phyloP scores from a whole-genome alignment of 345 rosid species.

The Eucalyptus regnans region DNA sequence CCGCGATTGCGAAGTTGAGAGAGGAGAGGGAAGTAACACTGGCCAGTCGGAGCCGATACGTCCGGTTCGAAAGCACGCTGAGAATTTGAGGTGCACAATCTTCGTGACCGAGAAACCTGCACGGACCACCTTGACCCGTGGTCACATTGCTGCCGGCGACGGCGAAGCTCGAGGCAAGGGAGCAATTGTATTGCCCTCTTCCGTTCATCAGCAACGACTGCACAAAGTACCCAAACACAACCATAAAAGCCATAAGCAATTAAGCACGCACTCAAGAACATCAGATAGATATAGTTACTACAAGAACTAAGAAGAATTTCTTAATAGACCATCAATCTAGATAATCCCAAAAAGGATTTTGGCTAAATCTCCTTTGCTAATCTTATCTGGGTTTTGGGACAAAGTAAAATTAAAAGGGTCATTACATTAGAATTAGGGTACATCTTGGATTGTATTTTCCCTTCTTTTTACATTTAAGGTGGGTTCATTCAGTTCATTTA shows the following conservation, averaged over 20 bases:
- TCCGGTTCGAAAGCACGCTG: constrained; percentile 39
- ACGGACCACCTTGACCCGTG: neutral
- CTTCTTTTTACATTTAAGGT: neutral
- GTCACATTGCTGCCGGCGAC: neutral
- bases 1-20: constrained; percentile 62
- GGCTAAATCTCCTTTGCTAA: neutral
- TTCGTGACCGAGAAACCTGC: constrained; percentile 32
- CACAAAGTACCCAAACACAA: neutral
- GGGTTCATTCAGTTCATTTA: neutral
- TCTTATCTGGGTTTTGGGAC: neutral
- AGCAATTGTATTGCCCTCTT: constrained; percentile 77
- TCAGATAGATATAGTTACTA: neutral
- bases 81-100: constrained; percentile 53
- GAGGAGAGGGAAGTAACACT: constrained; percentile 65
- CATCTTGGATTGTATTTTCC: neutral
- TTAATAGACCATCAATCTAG: neutral
- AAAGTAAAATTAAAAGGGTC: neutral
- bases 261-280: no score
- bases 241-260: neutral
- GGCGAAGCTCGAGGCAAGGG: constrained; percentile 38
- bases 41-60: constrained; percentile 63
- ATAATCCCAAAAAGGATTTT: neutral
- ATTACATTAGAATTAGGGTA: neutral
- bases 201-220: constrained; percentile 61
- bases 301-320: neutral